These are phyloP conservation scores for Kwoniella shandongensis DNA, from an alignment of 768 basidiomycete species.

Conservation along the genomic window DNA sequence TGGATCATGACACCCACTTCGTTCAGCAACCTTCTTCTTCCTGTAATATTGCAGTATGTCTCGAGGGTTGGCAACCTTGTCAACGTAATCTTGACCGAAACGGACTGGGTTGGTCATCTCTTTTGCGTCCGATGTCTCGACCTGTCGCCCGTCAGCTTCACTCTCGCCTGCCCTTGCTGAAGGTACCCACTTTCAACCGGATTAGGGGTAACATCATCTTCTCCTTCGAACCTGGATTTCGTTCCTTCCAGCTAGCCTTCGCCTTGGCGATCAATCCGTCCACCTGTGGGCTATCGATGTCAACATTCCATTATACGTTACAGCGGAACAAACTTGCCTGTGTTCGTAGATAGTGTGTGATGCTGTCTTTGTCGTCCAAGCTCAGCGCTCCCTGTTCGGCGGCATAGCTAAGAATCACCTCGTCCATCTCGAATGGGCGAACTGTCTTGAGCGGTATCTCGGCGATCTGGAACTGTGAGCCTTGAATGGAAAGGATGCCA, in stretches of 20 bases:
- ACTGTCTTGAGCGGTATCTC: conserved; percentile 87
- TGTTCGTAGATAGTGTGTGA: conserved; percentile 73
- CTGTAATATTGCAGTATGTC: conserved; percentile 90
- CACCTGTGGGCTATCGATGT: conserved; percentile 63
- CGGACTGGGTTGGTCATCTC: conserved; percentile 94
- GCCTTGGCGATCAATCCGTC: conserved; percentile 65
- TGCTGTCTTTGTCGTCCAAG: conserved; percentile 74
- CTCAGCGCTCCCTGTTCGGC: conserved; percentile 63
- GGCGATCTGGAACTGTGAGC: conserved; percentile 79
- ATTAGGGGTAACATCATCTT: conserved; percentile 75
- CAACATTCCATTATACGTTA: neutral
- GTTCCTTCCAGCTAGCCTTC: conserved; percentile 38
- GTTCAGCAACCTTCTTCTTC: conserved; percentile 63
- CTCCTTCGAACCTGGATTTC: conserved; percentile 27
- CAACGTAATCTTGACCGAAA: conserved; percentile 93
- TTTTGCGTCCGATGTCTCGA: conserved; percentile 85
- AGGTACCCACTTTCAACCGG: conserved; percentile 68
- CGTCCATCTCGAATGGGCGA: conserved; percentile 88
- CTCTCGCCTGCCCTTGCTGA: conserved; percentile 5
- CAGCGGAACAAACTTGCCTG: conserved; percentile 58
- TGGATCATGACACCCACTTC: conserved; percentile 43
- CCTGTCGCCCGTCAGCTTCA: conserved; percentile 56
- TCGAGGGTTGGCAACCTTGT: conserved; percentile 86
- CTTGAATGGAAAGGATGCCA: conserved; percentile 81
- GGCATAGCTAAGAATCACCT: conserved; percentile 70